Conservation (phyloP, 176 grass and related monocot genomes). For the Dendrocalamus sinicus region DNA sequence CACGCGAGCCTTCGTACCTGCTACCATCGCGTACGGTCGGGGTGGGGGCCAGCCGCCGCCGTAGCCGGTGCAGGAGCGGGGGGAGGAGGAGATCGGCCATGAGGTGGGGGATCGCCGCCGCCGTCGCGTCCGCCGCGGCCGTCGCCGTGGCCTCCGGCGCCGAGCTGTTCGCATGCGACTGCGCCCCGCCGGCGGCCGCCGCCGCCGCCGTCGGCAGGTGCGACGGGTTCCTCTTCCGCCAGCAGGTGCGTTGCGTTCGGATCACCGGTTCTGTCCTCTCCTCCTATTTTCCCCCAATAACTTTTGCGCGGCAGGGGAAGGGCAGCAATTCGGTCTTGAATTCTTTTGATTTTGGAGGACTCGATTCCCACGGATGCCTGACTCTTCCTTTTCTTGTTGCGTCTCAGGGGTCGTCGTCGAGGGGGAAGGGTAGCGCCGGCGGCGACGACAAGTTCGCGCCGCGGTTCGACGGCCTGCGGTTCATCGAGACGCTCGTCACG, state of each 20-base stretch:
- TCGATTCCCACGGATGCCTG: not conserved
- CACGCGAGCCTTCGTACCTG: not conserved
- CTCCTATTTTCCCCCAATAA: too few species aligned
- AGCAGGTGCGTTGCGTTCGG: not conserved
- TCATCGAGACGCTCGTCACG: conserved; percentile 63
- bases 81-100: conserved; percentile 15
- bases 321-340: not conserved
- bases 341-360: not conserved
- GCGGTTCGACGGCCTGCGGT: conserved; percentile 62
- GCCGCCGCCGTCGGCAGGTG: conserved; percentile 36
- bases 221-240: conserved; percentile 36
- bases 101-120: conserved; percentile 51
- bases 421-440: not conserved
- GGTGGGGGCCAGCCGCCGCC: not conserved
- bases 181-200: not conserved
- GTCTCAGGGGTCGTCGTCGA: conserved; percentile 17
- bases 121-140: conserved; percentile 42
- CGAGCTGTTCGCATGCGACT: conserved; percentile 54
- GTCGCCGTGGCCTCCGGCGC: conserved; percentile 52
- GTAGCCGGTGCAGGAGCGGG: not conserved
- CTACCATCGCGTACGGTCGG: not conserved
- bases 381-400: not conserved
- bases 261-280: not conserved
- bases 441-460: conserved; percentile 44
- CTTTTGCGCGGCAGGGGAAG: not conserved